Percentiles rank a stretch among this genome's conserved stretches.
Evolutionary conservation across 2,329 filamentous ascomycete genomes (phyloP).

Genomic region (Beauveria caledonica): DNA sequence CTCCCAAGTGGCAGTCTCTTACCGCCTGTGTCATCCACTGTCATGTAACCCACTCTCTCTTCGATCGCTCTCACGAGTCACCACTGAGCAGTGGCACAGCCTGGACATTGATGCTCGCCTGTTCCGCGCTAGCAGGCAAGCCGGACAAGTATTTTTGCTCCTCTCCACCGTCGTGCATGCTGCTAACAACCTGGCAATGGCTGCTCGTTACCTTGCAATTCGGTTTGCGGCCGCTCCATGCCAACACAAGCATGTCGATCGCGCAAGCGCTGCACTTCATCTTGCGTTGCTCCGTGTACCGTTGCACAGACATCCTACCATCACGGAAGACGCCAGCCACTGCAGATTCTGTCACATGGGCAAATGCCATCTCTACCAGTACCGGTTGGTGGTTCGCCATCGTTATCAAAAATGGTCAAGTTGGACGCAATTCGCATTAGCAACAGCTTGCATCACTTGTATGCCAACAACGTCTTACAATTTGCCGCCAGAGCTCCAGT

Average conservation of each 20-base stretch:
- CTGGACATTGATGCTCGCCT: slow-evolving; percentile 1
- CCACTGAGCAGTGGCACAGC: background rate
- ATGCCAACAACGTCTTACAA: background rate
- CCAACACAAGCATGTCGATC: background rate
- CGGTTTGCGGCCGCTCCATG: too few species aligned
- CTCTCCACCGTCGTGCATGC: background rate
- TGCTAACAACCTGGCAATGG: background rate
- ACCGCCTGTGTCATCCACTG: slow-evolving; percentile 1
- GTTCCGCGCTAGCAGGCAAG: slow-evolving; percentile 4
- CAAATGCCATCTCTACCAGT: background rate
- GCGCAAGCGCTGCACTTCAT: slow-evolving; percentile 4
- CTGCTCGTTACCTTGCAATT: too few species aligned
- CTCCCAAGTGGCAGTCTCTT: background rate
- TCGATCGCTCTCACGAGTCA: slow-evolving; percentile 7
- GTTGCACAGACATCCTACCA: background rate
- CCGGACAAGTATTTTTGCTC: background rate
- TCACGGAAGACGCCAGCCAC: background rate
- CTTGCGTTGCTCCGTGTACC: background rate
- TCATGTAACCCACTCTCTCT: background rate
- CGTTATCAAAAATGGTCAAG: too few species aligned
- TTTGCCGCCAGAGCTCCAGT: background rate
- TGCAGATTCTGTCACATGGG: background rate
- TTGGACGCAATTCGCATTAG: too few species aligned
- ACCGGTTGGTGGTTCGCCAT: too few species aligned
- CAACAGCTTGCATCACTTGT: too few species aligned